Conservation (phyloP, 2,329 filamentous ascomycete species). For the Leptographium radiaticola region DNA sequence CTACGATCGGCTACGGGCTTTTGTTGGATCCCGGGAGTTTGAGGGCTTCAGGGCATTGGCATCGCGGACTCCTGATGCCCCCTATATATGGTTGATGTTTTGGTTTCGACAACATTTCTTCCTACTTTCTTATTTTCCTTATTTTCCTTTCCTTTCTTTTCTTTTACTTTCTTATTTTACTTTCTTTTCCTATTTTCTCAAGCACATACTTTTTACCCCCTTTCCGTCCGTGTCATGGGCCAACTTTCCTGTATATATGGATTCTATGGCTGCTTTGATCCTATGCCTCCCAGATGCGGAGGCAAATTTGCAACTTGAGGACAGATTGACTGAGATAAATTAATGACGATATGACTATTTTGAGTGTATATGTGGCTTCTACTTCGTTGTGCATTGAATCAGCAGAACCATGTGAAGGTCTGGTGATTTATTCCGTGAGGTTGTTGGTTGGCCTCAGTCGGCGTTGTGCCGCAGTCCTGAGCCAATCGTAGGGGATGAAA, state of each 20-base stretch:
- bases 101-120: neutral
- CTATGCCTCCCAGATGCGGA: neutral
- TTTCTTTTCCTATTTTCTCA: too few species aligned
- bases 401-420: too few species aligned
- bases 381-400: neutral
- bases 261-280: neutral
- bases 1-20: neutral
- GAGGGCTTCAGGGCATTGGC: neutral
- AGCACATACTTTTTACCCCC: neutral
- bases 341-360: neutral
- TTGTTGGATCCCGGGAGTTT: neutral
- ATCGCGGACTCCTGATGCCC: neutral
- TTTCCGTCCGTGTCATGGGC: neutral
- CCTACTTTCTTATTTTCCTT: conserved; percentile 1
- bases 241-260: too few species aligned
- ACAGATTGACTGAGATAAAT: neutral
- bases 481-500: too few species aligned
- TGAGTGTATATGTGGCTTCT: neutral
- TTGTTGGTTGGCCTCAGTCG: too few species aligned
- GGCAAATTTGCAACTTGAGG: neutral
- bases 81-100: neutral
- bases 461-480: too few species aligned
- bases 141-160: neutral
- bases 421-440: too few species aligned
- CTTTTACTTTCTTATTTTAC: neutral